A percentile compares a stretch with the other conserved stretches of the same genome.
Conservation (phyloP, 1,139 yeast genomes). For the Nematodospora anomalae region DNA sequence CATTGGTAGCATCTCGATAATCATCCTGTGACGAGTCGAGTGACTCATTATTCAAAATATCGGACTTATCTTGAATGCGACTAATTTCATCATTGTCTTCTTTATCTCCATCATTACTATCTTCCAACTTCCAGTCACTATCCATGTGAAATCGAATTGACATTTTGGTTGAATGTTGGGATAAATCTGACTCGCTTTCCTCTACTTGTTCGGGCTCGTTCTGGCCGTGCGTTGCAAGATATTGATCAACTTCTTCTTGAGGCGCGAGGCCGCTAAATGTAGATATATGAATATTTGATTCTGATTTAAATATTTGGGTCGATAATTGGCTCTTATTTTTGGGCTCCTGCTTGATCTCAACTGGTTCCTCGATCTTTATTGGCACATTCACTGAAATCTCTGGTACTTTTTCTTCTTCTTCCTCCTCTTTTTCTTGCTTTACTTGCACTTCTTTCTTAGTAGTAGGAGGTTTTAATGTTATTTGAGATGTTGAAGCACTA, state of each 20-base stretch:
- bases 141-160: constrained; percentile 39
- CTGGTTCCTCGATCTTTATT: neutral
- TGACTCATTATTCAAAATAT: constrained; percentile 6
- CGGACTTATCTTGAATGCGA: constrained; percentile 11
- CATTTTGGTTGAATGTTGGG: constrained; percentile 23
- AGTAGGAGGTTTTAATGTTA: constrained; percentile 6
- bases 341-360: constrained; percentile 1
- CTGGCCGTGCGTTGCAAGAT: neutral
- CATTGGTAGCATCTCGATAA: constrained; percentile 11
- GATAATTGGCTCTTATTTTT: constrained; percentile 1
- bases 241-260: constrained; percentile 15
- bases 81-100: constrained; percentile 39
- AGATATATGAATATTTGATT: constrained; percentile 9
- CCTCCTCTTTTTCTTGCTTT: constrained; percentile 4
- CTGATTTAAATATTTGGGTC: constrained; percentile 2
- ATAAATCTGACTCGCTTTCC: constrained; percentile 15
- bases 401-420: constrained; percentile 1
- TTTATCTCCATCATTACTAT: constrained; percentile 44
- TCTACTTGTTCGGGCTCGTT: constrained; percentile 2
- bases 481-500: constrained; percentile 17
- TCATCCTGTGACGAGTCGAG: constrained; percentile 23
- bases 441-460: neutral
- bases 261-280: constrained; percentile 13
- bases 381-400: neutral
- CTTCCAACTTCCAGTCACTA: constrained; percentile 43